Conservation (phyloP, 345 rosid species). For the Citrus hindsii region DNA sequence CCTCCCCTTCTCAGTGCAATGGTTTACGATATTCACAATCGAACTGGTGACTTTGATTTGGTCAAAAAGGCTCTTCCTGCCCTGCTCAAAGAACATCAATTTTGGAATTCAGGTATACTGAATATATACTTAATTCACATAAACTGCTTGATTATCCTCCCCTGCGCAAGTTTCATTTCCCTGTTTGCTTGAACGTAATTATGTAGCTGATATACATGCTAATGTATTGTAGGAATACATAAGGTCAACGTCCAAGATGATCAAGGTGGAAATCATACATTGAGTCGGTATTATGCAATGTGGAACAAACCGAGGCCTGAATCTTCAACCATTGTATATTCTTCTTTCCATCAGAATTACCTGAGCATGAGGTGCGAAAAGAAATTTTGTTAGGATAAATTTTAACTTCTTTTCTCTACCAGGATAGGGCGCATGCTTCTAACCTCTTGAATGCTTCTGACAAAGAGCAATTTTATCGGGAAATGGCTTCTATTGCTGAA, state of each 20-base stretch:
- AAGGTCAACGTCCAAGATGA: conserved; percentile 50
- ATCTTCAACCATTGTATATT: conserved; percentile 51
- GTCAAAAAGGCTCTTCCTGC: conserved; percentile 55
- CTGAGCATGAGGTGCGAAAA: neutral
- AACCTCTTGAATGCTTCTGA: conserved; percentile 41
- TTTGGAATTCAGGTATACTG: conserved; percentile 71
- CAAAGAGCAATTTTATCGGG: conserved; percentile 61
- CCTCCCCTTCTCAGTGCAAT: conserved; percentile 93
- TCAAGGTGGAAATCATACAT: conserved; percentile 40
- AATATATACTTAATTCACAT: neutral
- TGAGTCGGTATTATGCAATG: conserved; percentile 82
- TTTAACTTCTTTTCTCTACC: conserved; percentile 13
- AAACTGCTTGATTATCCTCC: neutral
- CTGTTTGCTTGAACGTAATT: neutral
- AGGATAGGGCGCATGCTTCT: conserved; percentile 71
- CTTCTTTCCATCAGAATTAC: conserved; percentile 14
- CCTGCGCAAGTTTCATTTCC: neutral
- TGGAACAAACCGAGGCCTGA: conserved; percentile 96
- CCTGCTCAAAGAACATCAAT: conserved; percentile 66
- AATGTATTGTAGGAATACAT: conserved; percentile 52
- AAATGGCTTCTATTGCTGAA: conserved; percentile 84
- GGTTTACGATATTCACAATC: conserved; percentile 59
- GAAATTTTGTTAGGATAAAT: neutral
- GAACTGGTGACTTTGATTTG: conserved; percentile 61
- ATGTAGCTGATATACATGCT: neutral